These are phyloP conservation scores for Fusarium udum DNA, from an alignment of 2,329 filamentous ascomycete genomes.

Conservation along the genomic window DNA sequence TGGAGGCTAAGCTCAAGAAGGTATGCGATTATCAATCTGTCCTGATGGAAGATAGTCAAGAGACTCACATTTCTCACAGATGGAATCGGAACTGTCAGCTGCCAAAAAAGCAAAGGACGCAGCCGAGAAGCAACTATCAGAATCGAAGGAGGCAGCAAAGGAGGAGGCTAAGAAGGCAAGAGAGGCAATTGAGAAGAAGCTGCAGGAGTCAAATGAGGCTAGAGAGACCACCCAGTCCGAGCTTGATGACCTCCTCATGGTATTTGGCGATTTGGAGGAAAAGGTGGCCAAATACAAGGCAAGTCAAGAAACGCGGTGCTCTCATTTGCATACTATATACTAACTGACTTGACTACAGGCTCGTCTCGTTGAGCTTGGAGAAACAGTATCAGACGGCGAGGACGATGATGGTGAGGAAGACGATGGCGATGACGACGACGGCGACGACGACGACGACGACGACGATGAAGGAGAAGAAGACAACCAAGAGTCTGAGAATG, in stretches of 20 bases:
- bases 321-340: neutral
- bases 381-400: constrained; percentile 80
- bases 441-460: too few species aligned
- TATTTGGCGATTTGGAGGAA: constrained; percentile 82
- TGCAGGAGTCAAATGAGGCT: constrained; percentile 64
- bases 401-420: constrained; percentile 70
- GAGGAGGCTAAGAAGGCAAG: constrained; percentile 67
- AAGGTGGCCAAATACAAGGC: constrained; percentile 81
- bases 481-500: constrained; percentile 30
- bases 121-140: constrained; percentile 47
- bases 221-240: constrained; percentile 74
- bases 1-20: constrained; percentile 37
- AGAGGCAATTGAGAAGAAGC: constrained; percentile 53
- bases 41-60: constrained; percentile 43
- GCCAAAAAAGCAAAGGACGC: constrained; percentile 71
- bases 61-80: constrained; percentile 39
- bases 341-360: constrained; percentile 50
- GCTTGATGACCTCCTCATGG: constrained; percentile 82
- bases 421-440: constrained; percentile 50
- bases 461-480: constrained; percentile 29
- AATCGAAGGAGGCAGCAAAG: constrained; percentile 64
- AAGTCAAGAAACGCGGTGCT: constrained; percentile 38
- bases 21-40: constrained; percentile 31
- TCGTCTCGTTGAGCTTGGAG: constrained; percentile 72
- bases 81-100: constrained; percentile 45